Conservation (phyloP, 148 eudicot genomes). For the Spergularia bocconei region DNA sequence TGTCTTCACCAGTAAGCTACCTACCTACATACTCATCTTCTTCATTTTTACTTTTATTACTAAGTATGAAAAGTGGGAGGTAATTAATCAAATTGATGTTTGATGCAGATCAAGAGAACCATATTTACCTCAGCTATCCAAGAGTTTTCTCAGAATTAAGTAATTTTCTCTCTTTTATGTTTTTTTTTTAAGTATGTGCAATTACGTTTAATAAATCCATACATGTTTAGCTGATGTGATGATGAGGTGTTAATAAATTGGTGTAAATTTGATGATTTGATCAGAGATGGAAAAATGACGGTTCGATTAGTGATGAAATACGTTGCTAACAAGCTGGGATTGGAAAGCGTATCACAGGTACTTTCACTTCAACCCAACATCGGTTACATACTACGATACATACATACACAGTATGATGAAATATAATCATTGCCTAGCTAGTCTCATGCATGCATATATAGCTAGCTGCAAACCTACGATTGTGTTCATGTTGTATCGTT, state of each 20-base stretch:
- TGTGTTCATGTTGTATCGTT: no score
- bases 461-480: no score
- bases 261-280: not conserved
- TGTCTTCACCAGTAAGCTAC: constrained; percentile 62
- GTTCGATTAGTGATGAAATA: constrained; percentile 74
- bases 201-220: no score
- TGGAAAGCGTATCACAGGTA: constrained; percentile 58
- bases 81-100: no score
- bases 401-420: no score
- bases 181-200: no score
- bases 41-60: not conserved
- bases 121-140: constrained; percentile 74
- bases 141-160: constrained; percentile 82
- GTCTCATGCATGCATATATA: not conserved
- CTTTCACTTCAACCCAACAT: not conserved
- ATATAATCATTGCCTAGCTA: not conserved
- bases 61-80: no score
- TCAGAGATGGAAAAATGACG: constrained; percentile 77
- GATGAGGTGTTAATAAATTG: not conserved
- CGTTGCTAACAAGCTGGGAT: constrained; percentile 73
- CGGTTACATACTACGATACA: no score
- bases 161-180: constrained; percentile 22
- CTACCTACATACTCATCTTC: not conserved
- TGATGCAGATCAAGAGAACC: constrained; percentile 62
- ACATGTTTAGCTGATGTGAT: no score